Percentiles rank a stretch among this genome's conserved stretches.
phyloP scores from a whole-genome alignment of 805 yeast genomes.

The Limtongia smithiae region DNA sequence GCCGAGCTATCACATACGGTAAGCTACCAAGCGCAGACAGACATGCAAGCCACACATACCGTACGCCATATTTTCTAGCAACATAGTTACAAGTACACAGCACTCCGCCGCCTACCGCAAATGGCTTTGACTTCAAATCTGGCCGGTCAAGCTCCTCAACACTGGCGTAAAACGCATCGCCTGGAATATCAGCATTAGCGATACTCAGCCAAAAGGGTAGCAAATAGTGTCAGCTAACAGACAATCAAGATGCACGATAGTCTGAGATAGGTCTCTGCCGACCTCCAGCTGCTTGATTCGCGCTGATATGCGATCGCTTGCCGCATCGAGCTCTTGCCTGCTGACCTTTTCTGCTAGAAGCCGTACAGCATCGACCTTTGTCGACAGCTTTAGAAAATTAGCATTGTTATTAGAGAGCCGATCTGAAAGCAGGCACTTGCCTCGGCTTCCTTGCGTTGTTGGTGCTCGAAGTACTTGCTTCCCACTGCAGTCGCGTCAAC shows the following conservation, averaged over 20 bases:
- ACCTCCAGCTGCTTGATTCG: slow-evolving; percentile 14
- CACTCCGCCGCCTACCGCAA: slow-evolving; percentile 72
- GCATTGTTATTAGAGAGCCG: no score
- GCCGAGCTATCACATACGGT: slow-evolving; percentile 54
- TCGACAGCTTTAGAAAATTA: slow-evolving; percentile 7
- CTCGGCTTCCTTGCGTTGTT: slow-evolving; percentile 23
- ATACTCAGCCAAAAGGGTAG: background rate
- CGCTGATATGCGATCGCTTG: slow-evolving; percentile 13
- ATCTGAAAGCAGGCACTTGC: background rate
- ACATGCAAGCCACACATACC: background rate
- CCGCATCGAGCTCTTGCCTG: slow-evolving; percentile 20
- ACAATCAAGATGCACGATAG: slow-evolving; percentile 33
- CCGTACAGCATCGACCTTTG: slow-evolving; percentile 13
- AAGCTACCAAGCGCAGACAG: background rate
- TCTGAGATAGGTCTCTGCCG: slow-evolving; percentile 26
- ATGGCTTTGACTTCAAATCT: slow-evolving; percentile 54
- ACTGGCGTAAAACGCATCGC: slow-evolving; percentile 88
- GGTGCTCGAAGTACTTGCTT: slow-evolving; percentile 30
- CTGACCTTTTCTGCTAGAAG: slow-evolving; percentile 10
- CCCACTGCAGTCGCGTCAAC: no score
- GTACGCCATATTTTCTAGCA: slow-evolving; percentile 73
- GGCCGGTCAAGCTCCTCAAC: slow-evolving; percentile 67
- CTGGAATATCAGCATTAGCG: no score
- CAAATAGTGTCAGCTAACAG: background rate
- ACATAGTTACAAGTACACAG: slow-evolving; percentile 65